Evolutionary conservation across 78 protist genomes (phyloP).

Genomic region (Guillardia theta): DNA sequence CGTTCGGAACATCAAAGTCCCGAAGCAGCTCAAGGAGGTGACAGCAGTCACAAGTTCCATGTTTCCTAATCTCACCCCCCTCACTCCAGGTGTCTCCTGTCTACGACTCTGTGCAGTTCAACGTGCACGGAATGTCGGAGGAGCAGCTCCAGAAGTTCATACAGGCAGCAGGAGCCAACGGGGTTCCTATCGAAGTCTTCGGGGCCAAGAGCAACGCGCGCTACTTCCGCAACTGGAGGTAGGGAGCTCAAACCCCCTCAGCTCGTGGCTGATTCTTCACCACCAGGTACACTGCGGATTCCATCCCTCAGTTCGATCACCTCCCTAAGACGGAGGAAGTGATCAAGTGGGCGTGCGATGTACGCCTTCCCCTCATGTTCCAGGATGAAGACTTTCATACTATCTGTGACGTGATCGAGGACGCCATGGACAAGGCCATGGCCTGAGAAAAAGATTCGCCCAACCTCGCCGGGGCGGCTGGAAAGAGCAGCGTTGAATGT

Average conservation of each 20-base stretch:
- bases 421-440: too few species aligned
- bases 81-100: background rate
- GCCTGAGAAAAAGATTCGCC: too few species aligned
- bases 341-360: constrained; percentile 7
- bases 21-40: background rate
- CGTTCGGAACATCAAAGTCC: background rate
- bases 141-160: background rate
- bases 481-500: too few species aligned
- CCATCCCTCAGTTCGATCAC: background rate
- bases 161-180: background rate
- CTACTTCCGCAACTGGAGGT: background rate
- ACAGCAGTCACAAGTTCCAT: background rate
- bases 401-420: background rate
- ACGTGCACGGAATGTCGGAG: background rate
- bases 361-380: background rate
- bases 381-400: background rate
- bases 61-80: background rate
- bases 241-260: background rate
- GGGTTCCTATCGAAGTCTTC: constrained; percentile 8
- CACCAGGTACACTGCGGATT: background rate
- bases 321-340: background rate
- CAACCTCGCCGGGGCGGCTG: too few species aligned
- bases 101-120: constrained; percentile 35
- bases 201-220: constrained; percentile 43
- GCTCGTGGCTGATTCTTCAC: background rate